Conservation (phyloP, 371 early-diverging fungal species). For the Conidiobolus incongruus region DNA sequence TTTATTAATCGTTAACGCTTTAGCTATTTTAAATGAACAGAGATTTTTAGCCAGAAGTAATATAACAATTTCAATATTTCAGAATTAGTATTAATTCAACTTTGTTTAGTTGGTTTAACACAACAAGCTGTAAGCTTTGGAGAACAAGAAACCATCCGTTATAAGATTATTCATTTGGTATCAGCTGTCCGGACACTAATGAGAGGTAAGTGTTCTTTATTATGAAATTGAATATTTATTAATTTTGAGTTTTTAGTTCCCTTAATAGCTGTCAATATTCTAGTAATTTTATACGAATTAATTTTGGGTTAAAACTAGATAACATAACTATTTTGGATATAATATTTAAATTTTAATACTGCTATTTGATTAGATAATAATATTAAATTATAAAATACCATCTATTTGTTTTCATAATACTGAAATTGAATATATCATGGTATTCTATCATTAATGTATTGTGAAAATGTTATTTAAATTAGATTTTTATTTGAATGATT, state of each 20-base stretch:
- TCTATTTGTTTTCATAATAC: too few relatives aligned
- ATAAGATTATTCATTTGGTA: constrained; percentile 65
- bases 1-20: constrained; percentile 68
- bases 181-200: constrained; percentile 78
- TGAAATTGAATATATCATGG: too few relatives aligned
- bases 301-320: not conserved
- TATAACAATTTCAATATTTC: constrained; percentile 5
- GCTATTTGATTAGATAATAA: too few relatives aligned
- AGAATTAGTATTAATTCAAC: too few relatives aligned
- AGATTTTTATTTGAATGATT: too few relatives aligned
- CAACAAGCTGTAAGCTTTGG: constrained; percentile 10
- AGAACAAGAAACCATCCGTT: constrained; percentile 51
- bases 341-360: too few relatives aligned
- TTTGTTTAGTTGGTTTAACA: not conserved
- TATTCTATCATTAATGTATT: too few relatives aligned
- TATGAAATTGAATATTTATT: not conserved
- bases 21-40: constrained; percentile 85
- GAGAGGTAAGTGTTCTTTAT: constrained; percentile 36
- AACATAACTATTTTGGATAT: too few relatives aligned
- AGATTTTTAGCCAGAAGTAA: constrained; percentile 84
- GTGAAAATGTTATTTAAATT: too few relatives aligned
- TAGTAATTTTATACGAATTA: not conserved
- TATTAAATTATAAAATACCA: too few relatives aligned
- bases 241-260: not conserved
- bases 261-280: not conserved